phyloP scores from a whole-genome alignment of 345 rosid genomes.

The Sonneratia alba region DNA sequence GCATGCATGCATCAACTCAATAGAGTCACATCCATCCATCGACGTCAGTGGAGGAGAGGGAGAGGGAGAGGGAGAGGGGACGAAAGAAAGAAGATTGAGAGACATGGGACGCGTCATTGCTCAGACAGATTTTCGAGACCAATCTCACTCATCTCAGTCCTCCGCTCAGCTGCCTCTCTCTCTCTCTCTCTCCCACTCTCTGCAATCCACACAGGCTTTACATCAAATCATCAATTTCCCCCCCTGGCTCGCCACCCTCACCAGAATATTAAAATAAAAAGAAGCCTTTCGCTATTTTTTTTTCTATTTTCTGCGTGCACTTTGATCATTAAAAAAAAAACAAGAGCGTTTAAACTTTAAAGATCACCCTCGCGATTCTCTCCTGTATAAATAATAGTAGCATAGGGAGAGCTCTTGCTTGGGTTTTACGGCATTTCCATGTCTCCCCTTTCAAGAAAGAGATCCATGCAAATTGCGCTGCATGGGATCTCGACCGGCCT shows the following conservation, averaged over 20 bases:
- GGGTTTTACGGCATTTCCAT: constrained; percentile 8
- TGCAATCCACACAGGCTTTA: constrained; percentile 17
- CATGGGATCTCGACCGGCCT: not conserved
- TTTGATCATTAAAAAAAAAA: no score
- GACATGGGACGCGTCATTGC: constrained; percentile 42
- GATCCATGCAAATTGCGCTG: not conserved
- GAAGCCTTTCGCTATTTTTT: not conserved
- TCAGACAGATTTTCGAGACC: constrained; percentile 25
- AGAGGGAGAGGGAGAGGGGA: not conserved
- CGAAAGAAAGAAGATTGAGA: constrained; percentile 7
- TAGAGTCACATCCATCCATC: constrained; percentile 32
- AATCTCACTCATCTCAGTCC: not conserved
- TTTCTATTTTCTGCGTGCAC: not conserved
- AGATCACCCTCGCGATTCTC: constrained; percentile 1
- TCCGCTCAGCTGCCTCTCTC: not conserved
- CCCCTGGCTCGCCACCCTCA: not conserved
- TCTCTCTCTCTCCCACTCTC: not conserved
- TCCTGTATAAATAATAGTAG: no score
- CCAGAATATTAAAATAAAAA: no score
- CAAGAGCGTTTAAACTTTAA: not conserved
- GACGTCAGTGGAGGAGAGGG: not conserved
- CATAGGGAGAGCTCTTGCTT: not conserved
- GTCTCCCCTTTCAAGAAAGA: constrained; percentile 1
- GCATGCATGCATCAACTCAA: constrained; percentile 40
- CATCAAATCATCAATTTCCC: constrained; percentile 32